Conservation (phyloP, 345 rosid species). For the Salix suchowensis region DNA sequence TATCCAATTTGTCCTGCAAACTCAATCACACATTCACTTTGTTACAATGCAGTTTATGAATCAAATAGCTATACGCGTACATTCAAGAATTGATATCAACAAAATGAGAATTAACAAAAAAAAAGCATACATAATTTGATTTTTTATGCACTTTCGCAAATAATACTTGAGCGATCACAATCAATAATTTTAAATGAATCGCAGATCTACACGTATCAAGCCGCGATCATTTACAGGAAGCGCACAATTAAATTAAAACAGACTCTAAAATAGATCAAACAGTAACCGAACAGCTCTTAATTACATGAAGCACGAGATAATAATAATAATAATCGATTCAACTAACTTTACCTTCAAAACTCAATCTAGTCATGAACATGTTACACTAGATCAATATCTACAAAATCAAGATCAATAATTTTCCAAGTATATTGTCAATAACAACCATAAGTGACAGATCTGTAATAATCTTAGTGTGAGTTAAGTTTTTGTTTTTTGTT, state of each 20-base stretch:
- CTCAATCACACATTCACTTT: conserved; percentile 6
- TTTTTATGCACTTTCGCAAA: too few relatives aligned
- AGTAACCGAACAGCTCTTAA: background rate
- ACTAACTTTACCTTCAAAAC: background rate
- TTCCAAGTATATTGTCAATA: background rate
- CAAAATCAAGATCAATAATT: background rate
- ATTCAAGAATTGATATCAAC: background rate
- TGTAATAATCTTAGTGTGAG: background rate
- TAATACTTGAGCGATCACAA: background rate
- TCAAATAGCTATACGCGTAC: background rate
- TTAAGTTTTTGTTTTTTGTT: background rate
- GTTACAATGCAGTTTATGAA: background rate
- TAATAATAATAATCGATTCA: background rate
- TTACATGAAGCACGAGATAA: background rate
- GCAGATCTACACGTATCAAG: background rate
- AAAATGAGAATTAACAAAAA: background rate
- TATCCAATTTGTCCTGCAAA: conserved; percentile 95
- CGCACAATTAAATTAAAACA: background rate
- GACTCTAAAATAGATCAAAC: background rate
- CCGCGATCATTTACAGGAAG: background rate
- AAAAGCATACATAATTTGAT: too few relatives aligned
- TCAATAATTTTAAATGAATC: background rate
- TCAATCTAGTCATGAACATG: background rate
- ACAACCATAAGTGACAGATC: conserved; percentile 1
- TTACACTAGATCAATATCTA: background rate